Base-by-base conservation (phyloP, 2,329 filamentous ascomycete species). In the Trichoderma lentiforme region DNA sequence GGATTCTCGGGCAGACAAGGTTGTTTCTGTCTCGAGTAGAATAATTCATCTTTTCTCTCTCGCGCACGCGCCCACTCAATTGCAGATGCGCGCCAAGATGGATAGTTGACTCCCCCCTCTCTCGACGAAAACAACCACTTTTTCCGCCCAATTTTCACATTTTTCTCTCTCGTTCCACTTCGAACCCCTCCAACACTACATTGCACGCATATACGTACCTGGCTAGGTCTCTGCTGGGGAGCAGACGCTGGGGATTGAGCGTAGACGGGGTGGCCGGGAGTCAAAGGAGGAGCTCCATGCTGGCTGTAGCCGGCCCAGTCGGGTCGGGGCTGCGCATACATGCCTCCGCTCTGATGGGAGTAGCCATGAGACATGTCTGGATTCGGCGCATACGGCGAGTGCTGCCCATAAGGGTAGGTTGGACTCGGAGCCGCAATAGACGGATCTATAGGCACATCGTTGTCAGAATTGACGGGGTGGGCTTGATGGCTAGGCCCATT, bases 391-490 rank as follows among this genome's bases (percentile, higher is more conserved):
- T 98, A 98, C 43, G 95, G 93, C 77, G 94, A 95, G 83, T 97
- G 97, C 81, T 92, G 91, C 74, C 87, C 85, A 78, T 94, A 92
- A 77, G 93, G 89, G 82, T 97, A 98, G 78, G 93, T 95, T 73
- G 95, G 95, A 87, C 94, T 97, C 80, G 94, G 93, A 79, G 93
- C 91, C 83, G 94, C 93, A 82, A 98, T 97, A 83, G 94, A 97
- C 80, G 95, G 94, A 97, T 98, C 95, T 98, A 97, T 95, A 92
- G 94, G 94, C 87, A 97, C 90, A 91, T 94, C 92, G 89, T 89
- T 89, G 94, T 97, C 93, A 97, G 95, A 97, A 85, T 94, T 95
- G 85, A 91, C 88, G 88, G 90, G 87, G 83, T 88, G 87, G 86
- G 89, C 88, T 86, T 91, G 91, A 91, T 92, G 90, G 88, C 87